phyloP scores from a whole-genome alignment of 495 filamentous ascomycete species.

The Aspergillus bridgeri region DNA sequence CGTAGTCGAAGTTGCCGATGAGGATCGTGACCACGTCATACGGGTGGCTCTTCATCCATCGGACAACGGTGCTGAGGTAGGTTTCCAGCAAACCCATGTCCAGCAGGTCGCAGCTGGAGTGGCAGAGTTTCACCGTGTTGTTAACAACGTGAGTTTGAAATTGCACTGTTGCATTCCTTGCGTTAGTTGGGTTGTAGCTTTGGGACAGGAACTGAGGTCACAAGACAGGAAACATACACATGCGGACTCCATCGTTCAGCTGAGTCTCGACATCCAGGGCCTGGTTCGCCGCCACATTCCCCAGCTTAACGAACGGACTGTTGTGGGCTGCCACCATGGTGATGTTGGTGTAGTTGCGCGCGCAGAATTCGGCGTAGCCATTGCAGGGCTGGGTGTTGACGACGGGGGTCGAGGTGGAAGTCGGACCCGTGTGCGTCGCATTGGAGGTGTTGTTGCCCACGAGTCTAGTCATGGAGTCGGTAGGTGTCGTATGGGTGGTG shows the following conservation, averaged over 20 bases:
- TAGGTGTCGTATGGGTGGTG: conserved; percentile 24
- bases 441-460: conserved; percentile 45
- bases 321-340: conserved; percentile 86
- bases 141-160: conserved; percentile 74
- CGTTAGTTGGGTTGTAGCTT: background rate
- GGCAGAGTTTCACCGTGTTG: conserved; percentile 60
- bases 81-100: conserved; percentile 73
- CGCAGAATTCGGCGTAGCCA: conserved; percentile 78
- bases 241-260: conserved; percentile 83
- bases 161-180: conserved; percentile 54
- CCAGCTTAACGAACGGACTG: conserved; percentile 68
- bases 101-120: conserved; percentile 75
- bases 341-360: conserved; percentile 80
- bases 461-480: conserved; percentile 32
- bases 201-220: background rate
- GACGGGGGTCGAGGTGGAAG: conserved; percentile 41
- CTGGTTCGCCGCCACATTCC: conserved; percentile 79
- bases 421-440: conserved; percentile 33
- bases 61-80: conserved; percentile 64
- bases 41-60: conserved; percentile 73
- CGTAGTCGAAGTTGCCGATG: conserved; percentile 76
- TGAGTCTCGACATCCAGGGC: conserved; percentile 64
- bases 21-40: conserved; percentile 92
- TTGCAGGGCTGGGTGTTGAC: conserved; percentile 84
- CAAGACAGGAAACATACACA: conserved; percentile 46